Evolutionary conservation across 2,329 filamentous ascomycete species (phyloP).

Genomic region (Penicillium occitanis): DNA sequence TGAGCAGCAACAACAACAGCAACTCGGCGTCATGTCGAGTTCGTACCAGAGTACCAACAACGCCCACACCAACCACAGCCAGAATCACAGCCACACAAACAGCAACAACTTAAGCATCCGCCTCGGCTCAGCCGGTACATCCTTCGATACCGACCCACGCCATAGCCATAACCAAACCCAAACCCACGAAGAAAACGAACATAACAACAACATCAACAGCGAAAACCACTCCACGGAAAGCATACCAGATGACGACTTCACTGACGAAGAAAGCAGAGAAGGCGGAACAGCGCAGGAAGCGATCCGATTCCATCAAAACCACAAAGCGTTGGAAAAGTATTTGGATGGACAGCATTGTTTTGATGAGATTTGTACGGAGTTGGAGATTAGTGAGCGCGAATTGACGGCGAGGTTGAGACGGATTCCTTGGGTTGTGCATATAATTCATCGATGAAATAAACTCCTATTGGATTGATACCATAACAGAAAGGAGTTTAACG

Average conservation of each 20-base stretch:
- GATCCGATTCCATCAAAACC: conserved; percentile 26
- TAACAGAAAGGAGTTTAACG: not conserved
- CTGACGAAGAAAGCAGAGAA: conserved; percentile 31
- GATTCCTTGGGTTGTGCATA: conserved; percentile 46
- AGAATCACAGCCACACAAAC: conserved; percentile 11
- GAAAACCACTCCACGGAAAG: conserved; percentile 7
- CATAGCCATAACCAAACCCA: not conserved
- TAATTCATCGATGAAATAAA: conserved; percentile 45
- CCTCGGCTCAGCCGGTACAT: conserved; percentile 4
- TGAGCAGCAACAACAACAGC: conserved; percentile 9
- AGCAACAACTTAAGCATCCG: conserved; percentile 17
- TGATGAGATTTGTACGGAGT: conserved; percentile 53
- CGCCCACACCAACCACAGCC: conserved; percentile 8
- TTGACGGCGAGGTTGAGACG: conserved; percentile 45
- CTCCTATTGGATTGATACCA: not conserved
- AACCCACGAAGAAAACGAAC: not conserved
- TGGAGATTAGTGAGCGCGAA: conserved; percentile 50
- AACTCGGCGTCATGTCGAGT: not conserved
- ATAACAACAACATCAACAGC: not conserved
- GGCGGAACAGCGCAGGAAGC: conserved; percentile 16
- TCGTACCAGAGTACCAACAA: conserved; percentile 16
- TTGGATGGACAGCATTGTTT: conserved; percentile 52
- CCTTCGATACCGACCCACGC: conserved; percentile 1
- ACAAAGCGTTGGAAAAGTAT: conserved; percentile 42
- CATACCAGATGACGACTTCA: conserved; percentile 24